phyloP scores from a whole-genome alignment of 805 yeast genomes.

The Candida andamanensis region DNA sequence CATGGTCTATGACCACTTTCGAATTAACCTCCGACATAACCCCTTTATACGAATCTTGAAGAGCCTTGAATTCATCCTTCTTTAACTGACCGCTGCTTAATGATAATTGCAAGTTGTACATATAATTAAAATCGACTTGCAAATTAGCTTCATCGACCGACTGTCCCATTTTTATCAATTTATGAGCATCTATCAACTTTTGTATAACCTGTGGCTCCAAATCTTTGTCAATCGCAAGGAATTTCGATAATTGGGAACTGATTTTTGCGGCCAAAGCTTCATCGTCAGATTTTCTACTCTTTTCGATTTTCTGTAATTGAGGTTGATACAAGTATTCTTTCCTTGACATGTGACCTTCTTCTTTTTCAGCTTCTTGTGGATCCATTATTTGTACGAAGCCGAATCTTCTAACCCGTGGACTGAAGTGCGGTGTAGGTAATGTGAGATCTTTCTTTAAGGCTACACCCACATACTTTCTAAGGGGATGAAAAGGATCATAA shows the following conservation, averaged over 20 bases:
- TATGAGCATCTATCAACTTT: constrained; percentile 50
- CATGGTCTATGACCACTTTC: constrained; percentile 44
- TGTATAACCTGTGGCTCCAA: constrained; percentile 20
- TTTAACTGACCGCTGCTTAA: constrained; percentile 33
- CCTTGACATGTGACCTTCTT: constrained; percentile 59
- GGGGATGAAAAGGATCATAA: constrained; percentile 93
- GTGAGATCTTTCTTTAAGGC: constrained; percentile 59
- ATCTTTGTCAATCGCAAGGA: constrained; percentile 23
- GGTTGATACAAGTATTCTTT: constrained; percentile 60
- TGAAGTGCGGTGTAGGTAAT: constrained; percentile 87
- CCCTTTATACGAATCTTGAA: constrained; percentile 25
- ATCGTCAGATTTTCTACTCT: constrained; percentile 38
- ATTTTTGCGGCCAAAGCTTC: constrained; percentile 10
- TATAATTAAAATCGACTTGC: constrained; percentile 50
- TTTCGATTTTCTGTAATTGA: constrained; percentile 36
- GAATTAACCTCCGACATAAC: constrained; percentile 40
- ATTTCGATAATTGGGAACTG: constrained; percentile 11
- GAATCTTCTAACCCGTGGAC: constrained; percentile 81
- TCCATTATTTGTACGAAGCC: constrained; percentile 59
- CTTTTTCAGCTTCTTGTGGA: constrained; percentile 47
- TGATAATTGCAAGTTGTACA: constrained; percentile 40
- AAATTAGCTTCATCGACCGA: constrained; percentile 49
- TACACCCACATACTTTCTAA: constrained; percentile 84
- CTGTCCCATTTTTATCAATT: constrained; percentile 49
- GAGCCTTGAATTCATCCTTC: constrained; percentile 17